Evolutionary conservation across 2,329 filamentous ascomycete genomes (phyloP).

Genomic region (Fusarium xylarioides): DNA sequence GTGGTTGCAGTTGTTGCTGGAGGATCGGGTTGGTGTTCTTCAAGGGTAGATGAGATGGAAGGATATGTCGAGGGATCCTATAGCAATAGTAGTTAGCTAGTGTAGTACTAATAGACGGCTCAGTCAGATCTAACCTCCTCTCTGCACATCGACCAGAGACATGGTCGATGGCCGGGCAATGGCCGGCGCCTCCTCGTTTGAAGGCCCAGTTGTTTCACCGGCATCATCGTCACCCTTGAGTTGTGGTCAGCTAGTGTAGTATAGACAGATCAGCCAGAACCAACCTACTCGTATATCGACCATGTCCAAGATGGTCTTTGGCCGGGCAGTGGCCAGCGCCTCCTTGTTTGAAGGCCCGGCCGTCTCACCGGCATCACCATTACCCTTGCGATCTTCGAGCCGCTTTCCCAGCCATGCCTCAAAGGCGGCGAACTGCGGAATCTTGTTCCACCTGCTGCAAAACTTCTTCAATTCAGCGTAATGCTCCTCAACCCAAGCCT

Average conservation of each 20-base stretch:
- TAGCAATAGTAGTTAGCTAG: neutral
- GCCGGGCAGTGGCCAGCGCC: neutral
- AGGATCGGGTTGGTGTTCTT: slow-evolving; percentile 34
- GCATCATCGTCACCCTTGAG: too few relatives aligned
- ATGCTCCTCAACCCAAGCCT: slow-evolving; percentile 44
- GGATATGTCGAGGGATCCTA: slow-evolving; percentile 41
- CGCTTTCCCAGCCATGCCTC: slow-evolving; percentile 52
- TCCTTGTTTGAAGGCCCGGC: neutral
- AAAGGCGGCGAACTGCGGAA: slow-evolving; percentile 58
- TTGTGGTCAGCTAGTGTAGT: neutral
- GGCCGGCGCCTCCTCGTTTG: too few relatives aligned
- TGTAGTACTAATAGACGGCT: neutral
- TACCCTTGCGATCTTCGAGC: slow-evolving; percentile 7
- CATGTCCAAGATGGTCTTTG: neutral
- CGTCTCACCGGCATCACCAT: neutral
- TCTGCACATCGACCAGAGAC: too few relatives aligned
- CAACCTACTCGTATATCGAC: neutral
- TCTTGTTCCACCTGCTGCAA: slow-evolving; percentile 52
- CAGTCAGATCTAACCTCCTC: neutral
- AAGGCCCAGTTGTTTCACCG: too few relatives aligned
- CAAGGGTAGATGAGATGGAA: slow-evolving; percentile 41
- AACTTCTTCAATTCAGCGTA: slow-evolving; percentile 52
- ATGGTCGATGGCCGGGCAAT: too few relatives aligned
- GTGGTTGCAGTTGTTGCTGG: neutral
- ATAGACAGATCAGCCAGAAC: neutral